Evolutionary conservation across 768 basidiomycete genomes (phyloP), one percentile per base, ranked within the genome.

Genomic region (Leccinum olivaceopallidum): DNA sequence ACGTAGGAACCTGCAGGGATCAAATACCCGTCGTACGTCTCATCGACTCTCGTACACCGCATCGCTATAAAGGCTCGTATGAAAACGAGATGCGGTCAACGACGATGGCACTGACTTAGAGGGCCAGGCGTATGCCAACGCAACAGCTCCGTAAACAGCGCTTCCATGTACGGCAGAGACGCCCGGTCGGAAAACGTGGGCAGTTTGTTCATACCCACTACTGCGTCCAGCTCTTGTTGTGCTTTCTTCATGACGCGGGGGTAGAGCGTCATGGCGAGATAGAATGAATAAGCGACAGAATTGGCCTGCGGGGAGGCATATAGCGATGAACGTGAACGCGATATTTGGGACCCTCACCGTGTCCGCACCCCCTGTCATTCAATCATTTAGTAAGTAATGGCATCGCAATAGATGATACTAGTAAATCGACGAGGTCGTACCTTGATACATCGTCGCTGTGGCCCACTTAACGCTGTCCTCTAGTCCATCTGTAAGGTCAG

Each of bases 241-340:
- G 65, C 73, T 44, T 63, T 73, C 51, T 61, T 62, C 63, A 70
- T 62, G n/a, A 69, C 66, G 1, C 44, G 57, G 3, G 75, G 74
- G 51, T 67, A 62, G 50, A 71, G 65, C 20, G 65, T 62, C 73
- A 74, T 75, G 3, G 69, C 74, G 18, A 73, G 69, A 22, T 61
- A 61, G 47, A 68, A 66, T 8, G 60, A 58, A 51, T 58, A 64
- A 6, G 55, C 34, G 1, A 60, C 24, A 2, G 69, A 63, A 13
- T 44, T 52, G 7, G 64, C 26, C 69, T 68, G n/a, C 16, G 53
- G 4, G 66, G 16, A n/a, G 28, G 18, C 1, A 7, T 42, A 44
- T 60, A 6, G 1, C 2, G n/a, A 58, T 32, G 6, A 36, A 6
- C 34, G 14, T 18, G 6, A 20, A n/a, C 9, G 22, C 4, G 18